Evolutionary conservation across 225 moss, liverwort and hornwort species (phyloP).

Genomic region (Pseudisothecium myosuroides): DNA sequence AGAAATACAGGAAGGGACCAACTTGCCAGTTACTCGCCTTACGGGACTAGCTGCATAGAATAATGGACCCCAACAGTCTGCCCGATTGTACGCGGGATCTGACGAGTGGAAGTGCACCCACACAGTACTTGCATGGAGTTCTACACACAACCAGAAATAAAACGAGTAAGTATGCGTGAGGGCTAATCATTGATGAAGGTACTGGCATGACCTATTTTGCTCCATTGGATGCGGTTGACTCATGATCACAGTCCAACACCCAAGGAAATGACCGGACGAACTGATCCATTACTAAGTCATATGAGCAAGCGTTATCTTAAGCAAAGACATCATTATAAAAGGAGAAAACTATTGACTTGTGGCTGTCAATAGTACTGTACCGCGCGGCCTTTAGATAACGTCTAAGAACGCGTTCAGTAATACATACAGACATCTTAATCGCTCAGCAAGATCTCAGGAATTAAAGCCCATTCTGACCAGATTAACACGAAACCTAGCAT

Average conservation of each 20-base stretch:
- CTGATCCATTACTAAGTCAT: neutral
- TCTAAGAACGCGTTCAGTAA: neutral
- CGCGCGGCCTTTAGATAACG: neutral
- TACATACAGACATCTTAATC: neutral
- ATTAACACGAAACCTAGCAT: neutral
- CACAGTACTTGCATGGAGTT: slow-evolving; percentile 51
- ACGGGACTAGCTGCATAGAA: slow-evolving; percentile 51
- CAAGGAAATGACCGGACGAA: slow-evolving; percentile 1
- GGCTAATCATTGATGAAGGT: neutral
- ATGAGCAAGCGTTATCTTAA: slow-evolving; percentile 2
- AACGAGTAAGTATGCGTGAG: neutral
- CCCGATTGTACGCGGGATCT: slow-evolving; percentile 45
- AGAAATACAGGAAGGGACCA: slow-evolving; percentile 19
- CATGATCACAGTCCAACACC: neutral
- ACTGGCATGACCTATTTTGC: neutral
- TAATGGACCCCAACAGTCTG: slow-evolving; percentile 67
- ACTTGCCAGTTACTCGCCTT: slow-evolving; percentile 29
- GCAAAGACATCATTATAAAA: neutral
- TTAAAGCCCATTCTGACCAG: neutral
- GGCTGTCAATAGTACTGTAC: slow-evolving; percentile 1
- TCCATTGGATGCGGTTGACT: neutral
- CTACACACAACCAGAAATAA: slow-evolving; percentile 19
- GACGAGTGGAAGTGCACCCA: slow-evolving; percentile 70
- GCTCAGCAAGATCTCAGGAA: neutral
- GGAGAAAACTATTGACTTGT: slow-evolving; percentile 5